Conservation (phyloP, 2,329 filamentous ascomycete species). For the Diplodia intermedia region DNA sequence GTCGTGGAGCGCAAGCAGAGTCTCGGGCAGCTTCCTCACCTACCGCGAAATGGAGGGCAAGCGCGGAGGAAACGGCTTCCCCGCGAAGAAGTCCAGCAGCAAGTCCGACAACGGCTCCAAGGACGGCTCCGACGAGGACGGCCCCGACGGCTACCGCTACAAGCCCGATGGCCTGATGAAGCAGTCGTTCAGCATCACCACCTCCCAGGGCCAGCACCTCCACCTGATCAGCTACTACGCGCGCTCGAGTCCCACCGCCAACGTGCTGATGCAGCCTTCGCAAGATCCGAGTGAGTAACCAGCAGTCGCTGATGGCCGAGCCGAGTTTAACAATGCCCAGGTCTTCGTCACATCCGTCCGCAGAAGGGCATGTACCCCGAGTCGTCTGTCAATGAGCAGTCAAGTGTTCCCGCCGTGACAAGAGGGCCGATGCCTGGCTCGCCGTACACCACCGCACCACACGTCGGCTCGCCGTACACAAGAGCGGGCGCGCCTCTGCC, state of each 20-base stretch:
- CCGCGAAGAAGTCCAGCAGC: constrained; percentile 61
- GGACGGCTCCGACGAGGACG: constrained; percentile 81
- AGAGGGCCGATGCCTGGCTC: constrained; percentile 71
- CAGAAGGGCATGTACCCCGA: constrained; percentile 97
- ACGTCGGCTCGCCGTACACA: constrained; percentile 61
- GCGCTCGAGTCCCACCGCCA: constrained; percentile 73
- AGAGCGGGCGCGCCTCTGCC: constrained; percentile 51
- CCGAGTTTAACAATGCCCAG: constrained; percentile 1
- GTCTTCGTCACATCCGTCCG: constrained; percentile 81
- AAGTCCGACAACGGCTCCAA: constrained; percentile 85
- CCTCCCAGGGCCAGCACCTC: constrained; percentile 85
- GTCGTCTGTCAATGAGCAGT: constrained; percentile 86
- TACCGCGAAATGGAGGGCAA: constrained; percentile 99
- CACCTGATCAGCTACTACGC: constrained; percentile 98
- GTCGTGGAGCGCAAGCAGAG: constrained; percentile 97
- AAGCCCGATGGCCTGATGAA: constrained; percentile 99
- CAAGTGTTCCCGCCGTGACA: constrained; percentile 80
- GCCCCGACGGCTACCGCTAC: constrained; percentile 56
- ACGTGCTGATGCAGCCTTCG: constrained; percentile 80
- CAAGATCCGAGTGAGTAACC: constrained; percentile 65
- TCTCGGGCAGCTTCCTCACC: constrained; percentile 95
- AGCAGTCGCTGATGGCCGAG: no score
- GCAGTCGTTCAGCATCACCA: constrained; percentile 99
- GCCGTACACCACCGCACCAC: constrained; percentile 60
- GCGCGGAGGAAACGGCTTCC: constrained; percentile 76